Conservation (phyloP, 345 rosid genomes). For the Dipteronia dyeriana region DNA sequence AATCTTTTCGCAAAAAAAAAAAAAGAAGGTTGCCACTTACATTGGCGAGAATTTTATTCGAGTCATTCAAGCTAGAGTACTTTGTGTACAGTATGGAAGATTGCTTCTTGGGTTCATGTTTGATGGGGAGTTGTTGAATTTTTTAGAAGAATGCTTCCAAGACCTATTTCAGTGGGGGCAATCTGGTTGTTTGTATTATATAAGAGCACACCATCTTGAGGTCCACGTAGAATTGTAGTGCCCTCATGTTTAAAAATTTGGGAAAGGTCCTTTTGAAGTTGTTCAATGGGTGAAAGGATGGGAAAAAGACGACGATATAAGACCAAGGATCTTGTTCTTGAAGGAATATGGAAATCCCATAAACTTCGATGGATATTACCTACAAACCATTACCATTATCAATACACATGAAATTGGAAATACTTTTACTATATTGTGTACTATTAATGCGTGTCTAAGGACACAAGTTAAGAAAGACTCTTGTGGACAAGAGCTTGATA, state of each 20-base stretch:
- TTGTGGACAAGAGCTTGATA: too few species aligned
- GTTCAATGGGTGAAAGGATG: conserved; percentile 25
- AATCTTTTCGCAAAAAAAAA: too few species aligned
- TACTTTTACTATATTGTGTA: too few species aligned
- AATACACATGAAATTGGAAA: background rate
- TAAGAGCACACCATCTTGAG: conserved; percentile 32
- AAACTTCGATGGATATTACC: background rate
- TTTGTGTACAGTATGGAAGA: too few species aligned
- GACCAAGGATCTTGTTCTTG: conserved; percentile 22
- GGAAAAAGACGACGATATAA: conserved; percentile 4
- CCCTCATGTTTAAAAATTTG: conserved; percentile 9
- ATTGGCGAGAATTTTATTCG: background rate
- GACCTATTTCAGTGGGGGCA: conserved; percentile 34
- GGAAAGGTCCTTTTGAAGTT: conserved; percentile 33
- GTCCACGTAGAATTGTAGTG: background rate
- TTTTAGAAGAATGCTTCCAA: conserved; percentile 36
- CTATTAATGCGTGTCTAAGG: too few species aligned
- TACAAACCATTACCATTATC: background rate
- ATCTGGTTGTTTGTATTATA: conserved; percentile 18
- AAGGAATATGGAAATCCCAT: conserved; percentile 14
- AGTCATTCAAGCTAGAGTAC: background rate
- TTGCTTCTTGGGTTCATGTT: background rate
- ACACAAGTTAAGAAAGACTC: too few species aligned
- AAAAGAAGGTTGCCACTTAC: background rate
- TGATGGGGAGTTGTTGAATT: background rate